Evolutionary conservation across 805 yeast species (phyloP), one percentile per base, ranked within the genome.

Genomic region (Candida endomychidarum): DNA sequence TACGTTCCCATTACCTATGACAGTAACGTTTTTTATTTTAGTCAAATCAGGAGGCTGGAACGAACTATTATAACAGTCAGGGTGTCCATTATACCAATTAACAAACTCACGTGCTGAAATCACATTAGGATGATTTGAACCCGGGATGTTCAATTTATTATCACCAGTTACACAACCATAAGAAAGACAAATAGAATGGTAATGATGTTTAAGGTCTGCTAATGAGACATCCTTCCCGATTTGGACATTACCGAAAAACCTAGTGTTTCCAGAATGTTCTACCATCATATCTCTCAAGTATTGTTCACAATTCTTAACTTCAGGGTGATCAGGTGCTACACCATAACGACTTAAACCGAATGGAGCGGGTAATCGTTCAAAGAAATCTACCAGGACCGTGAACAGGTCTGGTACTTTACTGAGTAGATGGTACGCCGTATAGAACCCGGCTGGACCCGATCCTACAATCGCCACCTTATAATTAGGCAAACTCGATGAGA

Each of bases 311-410:
- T 81, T 81, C 58, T 90, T 91, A 22, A 93, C 98, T 54, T 93
- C 98, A 0, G 96, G 96, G 61, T 93, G 97, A 62, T 93, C 99
- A 2, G 99, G 99, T 0, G 99, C 97, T n/a, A 93, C 98, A 1
- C 99, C 99, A 57, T 77, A 90, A 24, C 99, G 65, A 29, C 90
- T 81, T 23, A 93, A 70, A 0, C 99, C 99, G 65, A 75, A 91
- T 0, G 99, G 99, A 5, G 89, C 81, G 0, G 97, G 96, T 18
- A 81, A 65, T 46, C 78, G 74, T 54, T 93, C 99, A 67, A 81
- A 89, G 60, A 91, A 71, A 45, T 87, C 93, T 3, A 90, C 71
- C 41, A 73, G 37, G n/a, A 69, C 34, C 3, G 51, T 43, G 25
- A 54, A 41, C 4, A 64, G 60, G 3, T 65, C 55, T 4, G 61